Base-by-base conservation (phyloP, 2,329 filamentous ascomycete species). In the Ophiostoma angusticollis region DNA sequence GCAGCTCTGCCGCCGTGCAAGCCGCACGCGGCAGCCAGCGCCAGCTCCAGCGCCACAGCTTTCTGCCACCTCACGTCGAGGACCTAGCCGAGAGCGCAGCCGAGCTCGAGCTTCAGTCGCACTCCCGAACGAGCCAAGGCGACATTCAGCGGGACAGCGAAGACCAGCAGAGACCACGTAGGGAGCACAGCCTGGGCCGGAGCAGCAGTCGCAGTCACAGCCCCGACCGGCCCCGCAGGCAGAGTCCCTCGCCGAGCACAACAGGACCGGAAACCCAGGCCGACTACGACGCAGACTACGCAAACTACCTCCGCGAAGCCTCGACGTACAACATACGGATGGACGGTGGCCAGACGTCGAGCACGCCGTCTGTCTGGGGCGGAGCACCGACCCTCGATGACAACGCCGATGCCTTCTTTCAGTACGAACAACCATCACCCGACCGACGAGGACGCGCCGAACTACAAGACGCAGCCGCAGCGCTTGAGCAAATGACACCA, bases 1-100 rank as follows among this genome's bases (percentile, higher is more conserved):
- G 31, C 4, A 31, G 32, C 25, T 34, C 39, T 1, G 39, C 42
- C 1, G 32, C 31, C 4, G 21, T 23, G 9, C 24, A 39, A 17
- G 39, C 35, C 19, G 35, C 28, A 9, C 28, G 24, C 28, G 31
- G 25, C 18, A 22, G 29, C 30, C 29, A 14, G 5, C 38, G 35
- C 8, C 42, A 36, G 4, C 39, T 23, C 30, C 29, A 14, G 5
- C 38, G 35, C 8, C 42, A 36, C 2, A 36, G 25, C 12, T 37
- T 35, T 16, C 38, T 44, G 12, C 21, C 42, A 4, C 31, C 35
- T 3, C 42, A 44, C 35, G 31, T 41, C 21, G 41, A 43, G 28
- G 41, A 35, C 19, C 35, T 34, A 1, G 39, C 39, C 9, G 41
- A 43, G 12, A 30, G 28, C 11, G 38, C 39, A 7, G 29, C 23